Conservation (phyloP, 768 basidiomycete species). For the Suillus fuscotomentosus region DNA sequence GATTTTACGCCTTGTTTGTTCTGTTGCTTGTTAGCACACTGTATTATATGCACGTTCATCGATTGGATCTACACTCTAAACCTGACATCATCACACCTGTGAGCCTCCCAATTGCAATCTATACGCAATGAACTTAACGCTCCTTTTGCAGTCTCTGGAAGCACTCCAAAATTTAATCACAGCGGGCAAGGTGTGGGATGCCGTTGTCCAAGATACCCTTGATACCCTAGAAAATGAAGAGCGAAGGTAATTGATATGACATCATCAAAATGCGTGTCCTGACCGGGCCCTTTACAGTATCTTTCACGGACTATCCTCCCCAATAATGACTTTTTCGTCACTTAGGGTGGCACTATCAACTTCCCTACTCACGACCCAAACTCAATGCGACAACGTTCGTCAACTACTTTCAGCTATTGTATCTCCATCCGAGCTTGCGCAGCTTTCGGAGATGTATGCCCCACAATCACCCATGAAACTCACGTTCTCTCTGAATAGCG, state of each 20-base stretch:
- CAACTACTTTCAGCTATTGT: conserved; percentile 77
- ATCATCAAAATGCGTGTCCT: background rate
- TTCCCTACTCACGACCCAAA: conserved; percentile 72
- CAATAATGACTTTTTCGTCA: conserved; percentile 26
- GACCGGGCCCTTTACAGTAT: conserved; percentile 20
- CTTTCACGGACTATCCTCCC: conserved; percentile 42
- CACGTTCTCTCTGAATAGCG: conserved; percentile 21
- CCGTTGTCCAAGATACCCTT: conserved; percentile 68
- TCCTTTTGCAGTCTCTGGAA: conserved; percentile 51
- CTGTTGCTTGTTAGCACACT: conserved; percentile 37
- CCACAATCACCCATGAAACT: conserved; percentile 59
- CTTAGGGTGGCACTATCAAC: conserved; percentile 73
- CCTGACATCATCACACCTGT: conserved; percentile 55
- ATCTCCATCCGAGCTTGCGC: conserved; percentile 66
- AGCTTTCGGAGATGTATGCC: conserved; percentile 86
- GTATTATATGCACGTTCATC: conserved; percentile 40
- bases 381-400: conserved; percentile 80
- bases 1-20: conserved; percentile 41
- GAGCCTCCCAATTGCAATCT: conserved; percentile 24
- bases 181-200: conserved; percentile 73
- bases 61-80: conserved; percentile 29
- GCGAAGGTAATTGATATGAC: conserved; percentile 42
- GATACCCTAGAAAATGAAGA: conserved; percentile 68
- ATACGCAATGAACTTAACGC: background rate
- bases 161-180: conserved; percentile 65